phyloP scores from a whole-genome alignment of 352 stramenopile species.

The Phytophthora vignae region DNA sequence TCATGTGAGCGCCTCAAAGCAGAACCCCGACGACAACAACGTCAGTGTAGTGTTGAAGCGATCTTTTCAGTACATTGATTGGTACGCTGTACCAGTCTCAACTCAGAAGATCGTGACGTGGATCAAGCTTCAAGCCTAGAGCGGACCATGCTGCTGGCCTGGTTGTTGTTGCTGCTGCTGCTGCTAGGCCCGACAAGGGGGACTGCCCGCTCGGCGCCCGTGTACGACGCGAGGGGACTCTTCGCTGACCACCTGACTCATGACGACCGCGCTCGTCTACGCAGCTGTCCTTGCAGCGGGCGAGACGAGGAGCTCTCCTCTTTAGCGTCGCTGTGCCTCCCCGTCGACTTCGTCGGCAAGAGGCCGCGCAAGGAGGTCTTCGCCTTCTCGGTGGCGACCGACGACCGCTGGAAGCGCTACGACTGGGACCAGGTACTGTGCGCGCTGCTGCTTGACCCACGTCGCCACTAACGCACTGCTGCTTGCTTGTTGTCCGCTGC shows the following conservation, averaged over 20 bases:
- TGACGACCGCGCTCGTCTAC: slow-evolving; percentile 45
- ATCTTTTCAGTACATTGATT: no score
- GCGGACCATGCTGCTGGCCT: no score
- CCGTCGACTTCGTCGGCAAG: slow-evolving; percentile 40
- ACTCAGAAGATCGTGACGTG: no score
- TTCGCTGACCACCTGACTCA: slow-evolving; percentile 30
- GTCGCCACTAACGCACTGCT: background rate
- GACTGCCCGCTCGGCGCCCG: slow-evolving; percentile 7
- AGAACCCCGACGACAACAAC: no score
- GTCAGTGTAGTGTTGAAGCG: no score
- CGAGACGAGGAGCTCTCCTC: slow-evolving; percentile 14
- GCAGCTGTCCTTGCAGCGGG: slow-evolving; percentile 55
- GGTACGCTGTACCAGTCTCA: no score
- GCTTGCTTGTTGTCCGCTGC: background rate
- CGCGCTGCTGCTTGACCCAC: background rate
- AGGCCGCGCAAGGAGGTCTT: slow-evolving; percentile 69
- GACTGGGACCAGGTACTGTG: slow-evolving; percentile 68
- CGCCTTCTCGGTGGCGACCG: slow-evolving; percentile 71
- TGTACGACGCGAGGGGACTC: slow-evolving; percentile 33
- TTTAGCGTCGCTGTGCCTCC: slow-evolving; percentile 57
- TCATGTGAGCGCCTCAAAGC: no score
- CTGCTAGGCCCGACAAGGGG: slow-evolving; percentile 5
- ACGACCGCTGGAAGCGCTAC: slow-evolving; percentile 80
- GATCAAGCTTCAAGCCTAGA: no score
- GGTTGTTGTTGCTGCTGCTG: no score